Percentiles rank a stretch among this genome's conserved stretches.
These are phyloP conservation scores for Chaetomium tenue DNA, from an alignment of 495 filamentous ascomycete genomes.

Conservation along the genomic window DNA sequence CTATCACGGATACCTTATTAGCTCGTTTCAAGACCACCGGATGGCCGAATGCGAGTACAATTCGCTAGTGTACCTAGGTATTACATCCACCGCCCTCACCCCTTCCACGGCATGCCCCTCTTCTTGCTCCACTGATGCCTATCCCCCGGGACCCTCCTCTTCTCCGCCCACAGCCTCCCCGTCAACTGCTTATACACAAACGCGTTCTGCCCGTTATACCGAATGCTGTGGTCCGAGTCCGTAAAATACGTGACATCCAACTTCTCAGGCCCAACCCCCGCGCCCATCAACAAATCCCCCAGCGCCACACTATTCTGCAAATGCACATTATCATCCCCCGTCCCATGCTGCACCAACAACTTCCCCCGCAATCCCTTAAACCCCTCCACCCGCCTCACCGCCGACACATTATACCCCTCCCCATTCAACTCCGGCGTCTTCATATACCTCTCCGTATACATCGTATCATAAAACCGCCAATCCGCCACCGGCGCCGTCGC, in stretches of 20 bases:
- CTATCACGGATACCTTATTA: too few species aligned
- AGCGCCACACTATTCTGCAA: conserved; percentile 57
- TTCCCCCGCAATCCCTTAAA: conserved; percentile 55
- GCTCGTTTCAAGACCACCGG: too few species aligned
- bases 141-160: conserved; percentile 18
- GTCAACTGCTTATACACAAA: conserved; percentile 56
- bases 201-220: conserved; percentile 43
- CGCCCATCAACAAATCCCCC: conserved; percentile 51
- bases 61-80: too few species aligned
- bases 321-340: conserved; percentile 61
- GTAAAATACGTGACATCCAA: conserved; percentile 53
- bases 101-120: neutral
- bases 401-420: conserved; percentile 48
- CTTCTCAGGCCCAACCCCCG: conserved; percentile 51
- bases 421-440: conserved; percentile 51
- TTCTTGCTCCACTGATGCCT: conserved; percentile 30
- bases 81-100: neutral
- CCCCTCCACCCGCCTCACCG: conserved; percentile 45
- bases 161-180: conserved; percentile 33
- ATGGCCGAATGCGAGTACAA: too few species aligned
- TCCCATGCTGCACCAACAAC: conserved; percentile 55
- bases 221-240: conserved; percentile 54
- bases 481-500: conserved; percentile 56
- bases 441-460: conserved; percentile 67
- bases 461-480: conserved; percentile 62